A percentile compares a stretch with the other conserved stretches of the same genome.
Conservation (phyloP, 2,329 filamentous ascomycete species). For the Trichophaea hybrida region DNA sequence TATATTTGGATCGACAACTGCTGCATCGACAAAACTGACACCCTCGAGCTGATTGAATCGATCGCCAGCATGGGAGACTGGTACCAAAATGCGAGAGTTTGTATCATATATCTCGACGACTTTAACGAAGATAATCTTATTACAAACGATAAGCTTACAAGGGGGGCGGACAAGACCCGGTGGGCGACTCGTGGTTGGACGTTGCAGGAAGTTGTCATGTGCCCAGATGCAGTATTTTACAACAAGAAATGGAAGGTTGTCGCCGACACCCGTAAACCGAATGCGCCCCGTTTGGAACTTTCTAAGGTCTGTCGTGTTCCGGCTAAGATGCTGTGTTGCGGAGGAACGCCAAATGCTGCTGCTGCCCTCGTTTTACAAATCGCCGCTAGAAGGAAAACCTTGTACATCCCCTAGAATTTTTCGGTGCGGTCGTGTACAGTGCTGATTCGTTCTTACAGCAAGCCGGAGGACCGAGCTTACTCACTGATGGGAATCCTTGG, state of each 20-base stretch:
- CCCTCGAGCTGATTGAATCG: constrained; percentile 28
- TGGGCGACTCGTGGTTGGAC: constrained; percentile 6
- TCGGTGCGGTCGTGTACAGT: too few relatives aligned
- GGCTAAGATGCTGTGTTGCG: not conserved
- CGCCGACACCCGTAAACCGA: not conserved
- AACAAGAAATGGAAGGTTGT: not conserved
- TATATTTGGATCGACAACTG: constrained; percentile 4
- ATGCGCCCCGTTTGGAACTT: not conserved
- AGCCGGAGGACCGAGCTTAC: constrained; percentile 27
- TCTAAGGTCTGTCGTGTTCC: not conserved
- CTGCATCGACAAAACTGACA: constrained; percentile 26
- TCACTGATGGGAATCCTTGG: constrained; percentile 49
- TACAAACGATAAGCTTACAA: not conserved
- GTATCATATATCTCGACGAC: constrained; percentile 28
- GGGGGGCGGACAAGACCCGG: too few relatives aligned
- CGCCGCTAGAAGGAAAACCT: not conserved
- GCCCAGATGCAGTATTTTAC: not conserved
- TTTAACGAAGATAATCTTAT: not conserved
- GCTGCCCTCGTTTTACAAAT: not conserved
- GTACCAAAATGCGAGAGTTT: constrained; percentile 29
- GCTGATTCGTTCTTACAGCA: too few relatives aligned
- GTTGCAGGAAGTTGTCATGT: constrained; percentile 3
- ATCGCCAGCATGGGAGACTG: constrained; percentile 30
- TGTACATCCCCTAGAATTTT: too few relatives aligned
- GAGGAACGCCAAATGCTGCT: not conserved